Evolutionary conservation across 2,329 filamentous ascomycete genomes (phyloP).

Genomic region (Cladophialophora carrionii): DNA sequence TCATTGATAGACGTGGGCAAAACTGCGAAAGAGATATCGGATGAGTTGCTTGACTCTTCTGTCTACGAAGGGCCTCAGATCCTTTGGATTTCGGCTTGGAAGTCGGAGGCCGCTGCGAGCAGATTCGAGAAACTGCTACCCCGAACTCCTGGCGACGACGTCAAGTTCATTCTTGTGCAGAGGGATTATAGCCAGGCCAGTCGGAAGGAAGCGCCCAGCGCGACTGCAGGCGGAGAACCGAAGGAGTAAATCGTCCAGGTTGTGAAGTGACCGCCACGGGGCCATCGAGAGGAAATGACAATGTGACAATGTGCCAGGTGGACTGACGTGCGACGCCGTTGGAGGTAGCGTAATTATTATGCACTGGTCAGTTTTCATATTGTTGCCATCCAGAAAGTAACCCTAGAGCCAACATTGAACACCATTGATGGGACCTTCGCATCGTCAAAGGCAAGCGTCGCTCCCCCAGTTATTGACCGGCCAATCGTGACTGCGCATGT

Average conservation of each 20-base stretch:
- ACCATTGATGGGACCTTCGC: neutral
- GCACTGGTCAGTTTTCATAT: neutral
- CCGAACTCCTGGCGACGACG: neutral
- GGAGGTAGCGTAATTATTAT: neutral
- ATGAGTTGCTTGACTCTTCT: neutral
- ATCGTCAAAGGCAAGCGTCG: neutral
- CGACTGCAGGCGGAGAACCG: neutral
- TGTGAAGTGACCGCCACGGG: no score
- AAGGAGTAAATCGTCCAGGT: neutral
- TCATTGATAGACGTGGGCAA: neutral
- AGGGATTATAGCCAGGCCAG: neutral
- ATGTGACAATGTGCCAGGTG: no score
- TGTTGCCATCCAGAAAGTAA: neutral
- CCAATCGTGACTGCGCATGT: neutral
- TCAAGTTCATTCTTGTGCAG: constrained; percentile 1
- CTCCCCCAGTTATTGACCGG: neutral
- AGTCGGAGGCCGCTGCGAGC: neutral
- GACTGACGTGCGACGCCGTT: neutral
- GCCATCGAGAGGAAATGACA: neutral
- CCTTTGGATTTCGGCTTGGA: neutral
- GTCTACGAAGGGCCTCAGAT: neutral
- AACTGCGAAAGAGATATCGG: neutral
- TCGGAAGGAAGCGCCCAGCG: neutral
- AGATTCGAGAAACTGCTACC: neutral
- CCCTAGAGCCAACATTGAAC: neutral